phyloP scores from a whole-genome alignment of 768 basidiomycete genomes.

The Obba rivulosa region DNA sequence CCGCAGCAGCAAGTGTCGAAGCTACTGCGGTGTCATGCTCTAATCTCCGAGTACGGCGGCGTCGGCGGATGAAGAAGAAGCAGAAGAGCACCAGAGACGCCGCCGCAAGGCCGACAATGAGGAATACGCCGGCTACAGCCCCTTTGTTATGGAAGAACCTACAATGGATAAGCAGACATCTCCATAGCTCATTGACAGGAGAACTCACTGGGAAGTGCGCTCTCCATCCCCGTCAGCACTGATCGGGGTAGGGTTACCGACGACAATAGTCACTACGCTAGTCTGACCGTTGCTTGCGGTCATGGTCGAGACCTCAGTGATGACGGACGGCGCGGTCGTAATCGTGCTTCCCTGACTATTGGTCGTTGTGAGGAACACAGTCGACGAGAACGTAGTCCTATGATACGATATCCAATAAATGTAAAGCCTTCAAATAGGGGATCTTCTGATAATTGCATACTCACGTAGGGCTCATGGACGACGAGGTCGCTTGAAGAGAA shows the following conservation, averaged over 20 bases:
- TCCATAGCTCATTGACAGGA: conserved; percentile 5
- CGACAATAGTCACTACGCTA: conserved; percentile 55
- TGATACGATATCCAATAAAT: background rate
- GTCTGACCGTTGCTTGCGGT: conserved; percentile 48
- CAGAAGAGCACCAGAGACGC: conserved; percentile 65
- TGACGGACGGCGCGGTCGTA: conserved; percentile 45
- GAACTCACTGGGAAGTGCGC: conserved; percentile 46
- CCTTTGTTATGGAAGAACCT: conserved; percentile 88
- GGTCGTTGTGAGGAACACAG: conserved; percentile 56
- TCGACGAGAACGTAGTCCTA: conserved; percentile 51
- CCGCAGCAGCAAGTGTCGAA: conserved; percentile 68
- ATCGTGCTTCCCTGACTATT: conserved; percentile 44
- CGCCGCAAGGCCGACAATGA: conserved; percentile 79
- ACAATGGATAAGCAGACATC: conserved; percentile 1
- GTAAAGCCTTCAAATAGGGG: background rate
- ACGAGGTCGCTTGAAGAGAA: background rate
- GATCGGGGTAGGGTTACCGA: conserved; percentile 68
- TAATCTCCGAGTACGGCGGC: conserved; percentile 51
- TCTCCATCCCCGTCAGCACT: conserved; percentile 35
- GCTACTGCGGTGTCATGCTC: conserved; percentile 69
- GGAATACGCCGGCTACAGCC: conserved; percentile 88
- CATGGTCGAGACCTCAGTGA: conserved; percentile 54
- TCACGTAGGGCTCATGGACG: background rate
- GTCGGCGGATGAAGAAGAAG: conserved; percentile 64
- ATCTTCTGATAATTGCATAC: conserved; percentile 21